Evolutionary conservation across 495 filamentous ascomycete genomes (phyloP).

Genomic region (Lepraria neglecta): DNA sequence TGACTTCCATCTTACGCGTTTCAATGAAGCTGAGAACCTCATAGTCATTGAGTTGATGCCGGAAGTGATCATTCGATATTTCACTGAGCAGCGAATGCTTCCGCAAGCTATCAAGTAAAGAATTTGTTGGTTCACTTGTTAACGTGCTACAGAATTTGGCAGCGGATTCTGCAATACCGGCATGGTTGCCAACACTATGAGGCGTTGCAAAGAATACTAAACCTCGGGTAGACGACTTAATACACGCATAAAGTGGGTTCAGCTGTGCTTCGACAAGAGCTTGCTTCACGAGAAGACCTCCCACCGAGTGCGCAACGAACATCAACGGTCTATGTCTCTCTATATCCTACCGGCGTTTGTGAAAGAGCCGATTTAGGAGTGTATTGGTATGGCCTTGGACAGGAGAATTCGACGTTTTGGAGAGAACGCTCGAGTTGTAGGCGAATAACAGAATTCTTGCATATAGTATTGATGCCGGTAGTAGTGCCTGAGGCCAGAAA

Average conservation of each 20-base stretch:
- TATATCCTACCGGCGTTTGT: conserved; percentile 3
- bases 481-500: conserved; percentile 14
- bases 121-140: conserved; percentile 11
- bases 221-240: conserved; percentile 16
- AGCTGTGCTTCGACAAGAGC: conserved; percentile 13
- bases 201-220: conserved; percentile 18
- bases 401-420: conserved; percentile 9
- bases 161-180: conserved; percentile 8
- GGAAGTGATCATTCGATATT: conserved; percentile 15
- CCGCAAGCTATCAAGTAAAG: conserved; percentile 6
- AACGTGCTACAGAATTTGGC: conserved; percentile 14
- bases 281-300: conserved; percentile 17
- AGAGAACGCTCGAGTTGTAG: conserved; percentile 14
- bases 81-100: conserved; percentile 14
- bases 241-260: conserved; percentile 2
- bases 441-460: conserved; percentile 16
- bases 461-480: neutral
- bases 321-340: conserved; percentile 10
- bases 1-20: conserved; percentile 12
- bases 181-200: conserved; percentile 8
- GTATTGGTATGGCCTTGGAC: conserved; percentile 8
- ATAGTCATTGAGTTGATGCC: conserved; percentile 5
- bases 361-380: conserved; percentile 4
- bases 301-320: conserved; percentile 15
- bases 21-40: conserved; percentile 14